Evolutionary conservation across 83 land plant genomes (phyloP).

Genomic region (Thuja plicata): DNA sequence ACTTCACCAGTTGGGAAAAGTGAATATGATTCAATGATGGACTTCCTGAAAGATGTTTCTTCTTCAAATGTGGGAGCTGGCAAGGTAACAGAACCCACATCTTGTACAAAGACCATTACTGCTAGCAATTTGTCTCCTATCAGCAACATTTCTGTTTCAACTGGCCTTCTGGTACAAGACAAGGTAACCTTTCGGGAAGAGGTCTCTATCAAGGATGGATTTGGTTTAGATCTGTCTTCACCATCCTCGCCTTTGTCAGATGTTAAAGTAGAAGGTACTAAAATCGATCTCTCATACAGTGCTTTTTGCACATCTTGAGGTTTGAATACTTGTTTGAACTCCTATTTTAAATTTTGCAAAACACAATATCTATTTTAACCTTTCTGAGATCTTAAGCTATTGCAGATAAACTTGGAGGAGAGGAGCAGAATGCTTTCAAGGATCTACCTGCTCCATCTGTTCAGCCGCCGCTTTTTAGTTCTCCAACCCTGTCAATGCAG

Average conservation of each 20-base stretch:
- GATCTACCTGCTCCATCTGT: not conserved
- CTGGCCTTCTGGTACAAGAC: not conserved
- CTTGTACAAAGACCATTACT: not conserved
- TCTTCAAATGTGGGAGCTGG: not conserved
- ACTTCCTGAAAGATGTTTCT: not conserved
- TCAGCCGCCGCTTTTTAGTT: not conserved
- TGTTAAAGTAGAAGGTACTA: conserved; percentile 10
- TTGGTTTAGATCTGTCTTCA: not conserved
- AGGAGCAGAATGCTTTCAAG: not conserved
- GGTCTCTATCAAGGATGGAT: not conserved
- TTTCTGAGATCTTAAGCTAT: not conserved
- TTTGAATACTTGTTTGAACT: not conserved
- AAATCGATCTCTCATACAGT: not conserved
- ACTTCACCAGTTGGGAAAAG: not conserved
- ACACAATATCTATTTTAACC: not conserved
- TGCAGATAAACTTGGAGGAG: not conserved
- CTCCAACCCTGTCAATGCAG: not conserved
- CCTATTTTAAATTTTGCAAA: not conserved
- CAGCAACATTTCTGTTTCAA: conserved; percentile 7
- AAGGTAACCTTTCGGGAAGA: conserved; percentile 4
- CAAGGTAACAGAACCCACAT: conserved; percentile 1
- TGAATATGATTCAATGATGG: not conserved
- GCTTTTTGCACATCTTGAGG: not conserved
- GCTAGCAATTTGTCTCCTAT: not conserved
- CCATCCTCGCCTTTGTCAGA: not conserved